A percentile compares a stretch with the other conserved stretches of the same genome.
phyloP scores from a whole-genome alignment of 2,329 filamentous ascomycete species.

The Sordariomycetes sp. region DNA sequence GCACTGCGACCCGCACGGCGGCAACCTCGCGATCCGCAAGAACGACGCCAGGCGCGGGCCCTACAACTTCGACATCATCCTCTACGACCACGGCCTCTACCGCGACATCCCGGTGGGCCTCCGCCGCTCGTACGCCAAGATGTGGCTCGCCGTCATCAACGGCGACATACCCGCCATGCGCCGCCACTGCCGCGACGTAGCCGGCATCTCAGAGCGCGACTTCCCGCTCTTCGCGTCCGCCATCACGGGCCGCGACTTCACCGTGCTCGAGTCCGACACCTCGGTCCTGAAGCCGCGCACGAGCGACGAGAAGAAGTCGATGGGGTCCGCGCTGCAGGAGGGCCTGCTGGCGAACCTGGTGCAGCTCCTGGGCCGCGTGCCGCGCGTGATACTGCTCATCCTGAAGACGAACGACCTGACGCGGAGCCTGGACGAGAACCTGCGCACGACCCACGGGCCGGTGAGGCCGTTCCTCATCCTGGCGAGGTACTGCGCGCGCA shows the following conservation, averaged over 20 bases:
- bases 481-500: conserved; percentile 56
- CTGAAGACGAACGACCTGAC: conserved; percentile 97
- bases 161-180: conserved; percentile 80
- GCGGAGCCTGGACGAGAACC: conserved; percentile 81
- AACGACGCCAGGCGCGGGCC: conserved; percentile 46
- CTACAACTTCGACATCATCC: conserved; percentile 84
- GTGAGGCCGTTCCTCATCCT: conserved; percentile 58
- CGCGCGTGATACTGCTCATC: conserved; percentile 85
- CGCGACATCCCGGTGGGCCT: conserved; percentile 75
- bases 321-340: conserved; percentile 74
- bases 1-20: conserved; percentile 94
- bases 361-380: conserved; percentile 77
- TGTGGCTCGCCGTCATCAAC: conserved; percentile 94
- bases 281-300: conserved; percentile 51
- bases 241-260: conserved; percentile 89
- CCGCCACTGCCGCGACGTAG: conserved; percentile 78
- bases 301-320: conserved; percentile 71
- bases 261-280: conserved; percentile 47
- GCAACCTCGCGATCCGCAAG: conserved; percentile 85
- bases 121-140: conserved; percentile 82
- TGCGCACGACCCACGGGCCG: conserved; percentile 62
- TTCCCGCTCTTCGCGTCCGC: conserved; percentile 94
- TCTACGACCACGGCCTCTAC: conserved; percentile 96
- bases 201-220: conserved; percentile 76
- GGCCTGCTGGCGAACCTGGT: conserved; percentile 84